Conservation (phyloP, 768 basidiomycete species). For the Podaxis mareebaensis region DNA sequence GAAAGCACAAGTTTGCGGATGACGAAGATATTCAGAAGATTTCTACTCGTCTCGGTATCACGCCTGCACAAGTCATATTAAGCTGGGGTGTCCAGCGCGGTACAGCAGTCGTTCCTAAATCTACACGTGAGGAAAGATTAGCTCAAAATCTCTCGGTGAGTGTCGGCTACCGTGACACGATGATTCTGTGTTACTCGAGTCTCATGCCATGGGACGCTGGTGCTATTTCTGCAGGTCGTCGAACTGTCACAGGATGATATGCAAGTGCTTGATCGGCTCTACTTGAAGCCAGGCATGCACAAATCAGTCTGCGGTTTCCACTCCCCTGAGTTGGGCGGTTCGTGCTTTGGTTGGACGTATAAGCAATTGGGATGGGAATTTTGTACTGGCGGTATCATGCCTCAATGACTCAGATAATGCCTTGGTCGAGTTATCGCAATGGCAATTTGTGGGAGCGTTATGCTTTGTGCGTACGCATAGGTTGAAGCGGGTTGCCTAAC, state of each 20-base stretch:
- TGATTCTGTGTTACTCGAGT: not conserved
- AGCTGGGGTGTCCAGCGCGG: conserved; percentile 59
- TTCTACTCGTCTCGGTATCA: not conserved
- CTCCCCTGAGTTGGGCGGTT: conserved; percentile 28
- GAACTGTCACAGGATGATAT: conserved; percentile 37
- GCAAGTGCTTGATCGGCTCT: conserved; percentile 35
- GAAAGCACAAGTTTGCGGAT: conserved; percentile 23
- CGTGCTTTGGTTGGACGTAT: conserved; percentile 38
- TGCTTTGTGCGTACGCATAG: not conserved
- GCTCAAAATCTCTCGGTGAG: conserved; percentile 42
- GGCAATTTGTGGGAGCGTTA: not conserved
- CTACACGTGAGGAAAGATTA: conserved; percentile 40
- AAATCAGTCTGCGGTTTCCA: conserved; percentile 34
- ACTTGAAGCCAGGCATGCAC: conserved; percentile 41
- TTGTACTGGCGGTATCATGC: conserved; percentile 26
- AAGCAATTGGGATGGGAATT: conserved; percentile 39
- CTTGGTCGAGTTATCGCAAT: not conserved
- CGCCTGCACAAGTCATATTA: conserved; percentile 48
- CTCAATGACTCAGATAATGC: not conserved
- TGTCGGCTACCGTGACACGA: not conserved
- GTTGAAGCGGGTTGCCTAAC: not conserved
- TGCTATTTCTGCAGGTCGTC: conserved; percentile 30
- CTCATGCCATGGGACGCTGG: conserved; percentile 14
- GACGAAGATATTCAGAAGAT: conserved; percentile 10
- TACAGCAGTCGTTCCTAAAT: conserved; percentile 56